Conservation (phyloP, 176 grass and related monocot genomes). For the Triticum urartu region DNA sequence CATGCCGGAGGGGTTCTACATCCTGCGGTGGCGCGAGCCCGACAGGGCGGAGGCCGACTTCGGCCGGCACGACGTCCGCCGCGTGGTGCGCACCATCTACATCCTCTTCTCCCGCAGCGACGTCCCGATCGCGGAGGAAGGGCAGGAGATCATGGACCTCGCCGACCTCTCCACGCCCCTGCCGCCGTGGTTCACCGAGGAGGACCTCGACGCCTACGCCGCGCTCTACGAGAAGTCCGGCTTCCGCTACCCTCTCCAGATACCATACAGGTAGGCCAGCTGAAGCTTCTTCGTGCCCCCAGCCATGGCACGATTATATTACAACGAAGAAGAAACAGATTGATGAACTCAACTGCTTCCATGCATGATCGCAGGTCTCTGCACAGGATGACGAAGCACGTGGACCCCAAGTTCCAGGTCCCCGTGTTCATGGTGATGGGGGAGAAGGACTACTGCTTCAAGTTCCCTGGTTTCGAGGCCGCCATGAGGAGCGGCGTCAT, state of each 20-base stretch:
- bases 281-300: background rate
- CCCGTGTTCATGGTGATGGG: conserved; percentile 48
- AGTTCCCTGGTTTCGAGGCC: conserved; percentile 36
- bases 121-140: conserved; percentile 20
- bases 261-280: conserved; percentile 41
- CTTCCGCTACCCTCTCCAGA: conserved; percentile 52
- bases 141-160: conserved; percentile 49
- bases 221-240: conserved; percentile 38
- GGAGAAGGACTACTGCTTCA: conserved; percentile 50
- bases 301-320: background rate
- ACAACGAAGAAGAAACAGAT: background rate
- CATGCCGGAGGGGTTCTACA: conserved; percentile 70
- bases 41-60: conserved; percentile 48
- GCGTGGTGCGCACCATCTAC: conserved; percentile 62
- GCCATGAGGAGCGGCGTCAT: conserved; percentile 22
- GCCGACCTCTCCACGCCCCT: conserved; percentile 39
- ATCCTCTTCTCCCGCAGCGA: conserved; percentile 52
- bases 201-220: conserved; percentile 44
- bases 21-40: conserved; percentile 58
- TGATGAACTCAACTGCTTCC: background rate
- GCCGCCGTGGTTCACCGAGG: conserved; percentile 44
- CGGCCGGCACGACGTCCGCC: conserved; percentile 25
- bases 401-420: conserved; percentile 42
- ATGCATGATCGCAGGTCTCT: conserved; percentile 5
- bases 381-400: background rate